phyloP scores from a whole-genome alignment of 768 basidiomycete genomes.

The Trametes meyenii region DNA sequence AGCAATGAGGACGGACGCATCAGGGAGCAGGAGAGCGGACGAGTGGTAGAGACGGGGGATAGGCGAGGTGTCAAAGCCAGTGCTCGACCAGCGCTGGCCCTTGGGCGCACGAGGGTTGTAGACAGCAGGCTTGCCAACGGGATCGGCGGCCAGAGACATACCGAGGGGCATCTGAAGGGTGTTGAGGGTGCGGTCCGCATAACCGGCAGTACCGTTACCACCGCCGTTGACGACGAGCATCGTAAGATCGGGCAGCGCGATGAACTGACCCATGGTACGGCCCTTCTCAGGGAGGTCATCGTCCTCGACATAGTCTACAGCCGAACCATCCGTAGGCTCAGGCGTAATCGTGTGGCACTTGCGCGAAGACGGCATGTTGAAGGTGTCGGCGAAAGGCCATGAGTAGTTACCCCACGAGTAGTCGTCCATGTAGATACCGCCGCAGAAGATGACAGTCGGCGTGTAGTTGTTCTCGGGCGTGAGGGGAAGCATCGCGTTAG shows the following conservation, averaged over 20 bases:
- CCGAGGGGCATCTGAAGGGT: constrained; percentile 63
- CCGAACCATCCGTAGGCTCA: constrained; percentile 71
- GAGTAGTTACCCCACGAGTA: constrained; percentile 77
- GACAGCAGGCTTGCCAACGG: constrained; percentile 76
- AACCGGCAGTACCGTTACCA: constrained; percentile 86
- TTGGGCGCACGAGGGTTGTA: constrained; percentile 76
- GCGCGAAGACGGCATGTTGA: constrained; percentile 64
- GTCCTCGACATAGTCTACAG: constrained; percentile 64
- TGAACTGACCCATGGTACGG: constrained; percentile 92
- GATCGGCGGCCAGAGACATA: constrained; percentile 78
- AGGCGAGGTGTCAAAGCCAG: constrained; percentile 58
- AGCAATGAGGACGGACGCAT: constrained; percentile 83
- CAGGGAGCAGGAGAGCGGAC: constrained; percentile 84
- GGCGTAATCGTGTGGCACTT: constrained; percentile 88
- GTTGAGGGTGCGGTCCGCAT: constrained; percentile 51
- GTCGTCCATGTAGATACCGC: constrained; percentile 79
- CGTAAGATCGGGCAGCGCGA: constrained; percentile 77
- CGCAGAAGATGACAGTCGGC: constrained; percentile 88
- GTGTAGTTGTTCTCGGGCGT: constrained; percentile 88
- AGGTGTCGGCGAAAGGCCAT: constrained; percentile 72
- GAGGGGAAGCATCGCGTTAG: constrained; percentile 86
- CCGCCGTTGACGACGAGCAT: constrained; percentile 86
- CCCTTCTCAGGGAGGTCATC: constrained; percentile 68
- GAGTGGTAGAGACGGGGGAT: constrained; percentile 93
- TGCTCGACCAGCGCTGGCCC: constrained; percentile 76